Conservation (phyloP, 768 basidiomycete species). For the Suillus hirtellus region DNA sequence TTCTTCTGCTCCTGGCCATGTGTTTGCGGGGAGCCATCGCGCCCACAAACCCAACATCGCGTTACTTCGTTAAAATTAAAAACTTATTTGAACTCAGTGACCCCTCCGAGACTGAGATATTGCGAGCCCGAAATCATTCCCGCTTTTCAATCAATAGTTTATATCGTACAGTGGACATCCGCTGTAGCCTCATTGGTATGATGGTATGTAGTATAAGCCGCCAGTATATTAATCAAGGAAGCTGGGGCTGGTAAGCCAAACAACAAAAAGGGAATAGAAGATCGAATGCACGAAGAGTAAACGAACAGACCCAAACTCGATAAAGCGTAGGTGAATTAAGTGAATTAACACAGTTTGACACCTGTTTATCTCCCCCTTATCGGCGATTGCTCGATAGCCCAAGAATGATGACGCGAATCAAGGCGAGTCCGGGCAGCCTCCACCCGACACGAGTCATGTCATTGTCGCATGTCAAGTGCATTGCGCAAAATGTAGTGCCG, state of each 20-base stretch:
- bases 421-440: not conserved
- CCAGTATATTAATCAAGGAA: slow-evolving; percentile 1
- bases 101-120: not conserved
- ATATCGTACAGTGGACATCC: not conserved
- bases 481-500: slow-evolving; percentile 4
- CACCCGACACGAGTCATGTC: not conserved
- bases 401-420: slow-evolving; percentile 7
- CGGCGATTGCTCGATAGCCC: slow-evolving; percentile 2
- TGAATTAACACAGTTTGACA: slow-evolving; percentile 2
- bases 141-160: not conserved
- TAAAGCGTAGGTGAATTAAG: slow-evolving; percentile 1
- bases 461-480: slow-evolving; percentile 3
- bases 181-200: not conserved
- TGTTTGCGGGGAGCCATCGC: slow-evolving; percentile 4
- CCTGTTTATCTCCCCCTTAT: slow-evolving; percentile 4
- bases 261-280: not conserved
- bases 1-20: not conserved
- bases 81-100: not conserved
- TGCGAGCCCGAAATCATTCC: not conserved
- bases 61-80: not conserved
- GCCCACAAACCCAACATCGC: not conserved
- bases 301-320: slow-evolving; percentile 3
- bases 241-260: slow-evolving; percentile 1
- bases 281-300: slow-evolving; percentile 1
- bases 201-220: not conserved